These are phyloP conservation scores for Dactylellina drechsleri DNA, from an alignment of 2,329 filamentous ascomycete species.

Conservation along the genomic window DNA sequence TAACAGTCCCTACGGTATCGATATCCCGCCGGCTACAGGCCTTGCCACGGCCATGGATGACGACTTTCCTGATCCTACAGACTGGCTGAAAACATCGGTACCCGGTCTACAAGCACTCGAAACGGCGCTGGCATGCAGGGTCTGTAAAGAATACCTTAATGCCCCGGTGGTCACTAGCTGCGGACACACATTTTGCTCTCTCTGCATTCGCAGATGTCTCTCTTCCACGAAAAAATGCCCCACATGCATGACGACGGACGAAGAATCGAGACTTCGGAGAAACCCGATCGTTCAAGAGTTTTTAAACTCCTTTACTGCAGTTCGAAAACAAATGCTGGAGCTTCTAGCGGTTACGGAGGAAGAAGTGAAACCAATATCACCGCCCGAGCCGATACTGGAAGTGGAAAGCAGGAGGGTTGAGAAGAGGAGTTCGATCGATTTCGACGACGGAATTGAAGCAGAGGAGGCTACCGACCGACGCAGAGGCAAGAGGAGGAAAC, in stretches of 20 bases:
- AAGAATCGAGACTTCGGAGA: slow-evolving; percentile 83
- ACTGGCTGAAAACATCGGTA: slow-evolving; percentile 80
- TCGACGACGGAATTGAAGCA: slow-evolving; percentile 21
- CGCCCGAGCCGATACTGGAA: slow-evolving; percentile 9
- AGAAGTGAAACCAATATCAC: neutral
- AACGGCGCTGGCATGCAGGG: slow-evolving; percentile 87
- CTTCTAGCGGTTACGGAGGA: slow-evolving; percentile 26
- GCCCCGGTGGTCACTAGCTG: slow-evolving; percentile 96
- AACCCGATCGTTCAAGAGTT: slow-evolving; percentile 89
- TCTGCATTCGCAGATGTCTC: slow-evolving; percentile 89
- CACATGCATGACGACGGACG: slow-evolving; percentile 79
- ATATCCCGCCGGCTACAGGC: neutral
- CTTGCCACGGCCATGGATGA: slow-evolving; percentile 23
- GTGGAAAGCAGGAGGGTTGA: neutral
- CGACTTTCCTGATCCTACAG: slow-evolving; percentile 77
- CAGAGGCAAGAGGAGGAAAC: slow-evolving; percentile 37
- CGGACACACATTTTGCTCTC: slow-evolving; percentile 93
- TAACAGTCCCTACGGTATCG: neutral
- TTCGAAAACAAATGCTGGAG: slow-evolving; percentile 57
- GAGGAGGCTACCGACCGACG: slow-evolving; percentile 8
- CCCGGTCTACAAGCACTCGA: slow-evolving; percentile 77
- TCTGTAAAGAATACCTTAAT: slow-evolving; percentile 97
- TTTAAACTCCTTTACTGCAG: slow-evolving; percentile 75
- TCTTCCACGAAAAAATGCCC: slow-evolving; percentile 87
- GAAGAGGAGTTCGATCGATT: slow-evolving; percentile 23